Conservation (phyloP, 805 yeast species). For the Saccharomycopsis fibuligera region DNA sequence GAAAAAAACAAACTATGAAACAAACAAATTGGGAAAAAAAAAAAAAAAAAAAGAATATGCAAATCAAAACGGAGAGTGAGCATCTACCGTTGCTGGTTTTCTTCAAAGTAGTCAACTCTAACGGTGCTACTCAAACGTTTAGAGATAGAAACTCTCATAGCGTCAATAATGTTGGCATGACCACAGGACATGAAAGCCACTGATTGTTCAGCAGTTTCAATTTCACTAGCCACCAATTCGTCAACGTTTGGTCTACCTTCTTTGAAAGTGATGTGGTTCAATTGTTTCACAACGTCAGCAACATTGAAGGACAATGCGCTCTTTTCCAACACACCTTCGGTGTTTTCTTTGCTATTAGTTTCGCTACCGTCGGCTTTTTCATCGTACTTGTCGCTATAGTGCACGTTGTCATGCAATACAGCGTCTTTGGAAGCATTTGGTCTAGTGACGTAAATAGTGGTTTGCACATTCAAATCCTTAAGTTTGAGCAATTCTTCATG, state of each 20-base stretch:
- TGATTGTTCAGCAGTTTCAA: constrained; percentile 33
- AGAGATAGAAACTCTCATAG: constrained; percentile 23
- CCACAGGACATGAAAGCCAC: constrained; percentile 46
- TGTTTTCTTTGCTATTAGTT: constrained; percentile 1
- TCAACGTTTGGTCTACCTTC: constrained; percentile 39
- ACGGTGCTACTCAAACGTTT: constrained; percentile 1
- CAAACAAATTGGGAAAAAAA: background rate
- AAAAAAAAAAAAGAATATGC: background rate
- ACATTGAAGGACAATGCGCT: constrained; percentile 25
- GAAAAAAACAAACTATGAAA: background rate
- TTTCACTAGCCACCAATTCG: constrained; percentile 32
- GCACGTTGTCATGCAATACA: background rate
- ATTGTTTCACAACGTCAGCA: background rate
- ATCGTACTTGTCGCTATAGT: constrained; percentile 10
- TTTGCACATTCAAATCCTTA: constrained; percentile 27
- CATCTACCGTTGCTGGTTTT: constrained; percentile 13
- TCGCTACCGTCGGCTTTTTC: constrained; percentile 18
- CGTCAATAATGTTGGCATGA: constrained; percentile 35
- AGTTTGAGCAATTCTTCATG: constrained; percentile 33
- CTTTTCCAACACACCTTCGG: constrained; percentile 25
- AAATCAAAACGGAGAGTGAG: background rate
- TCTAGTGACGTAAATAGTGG: constrained; percentile 28
- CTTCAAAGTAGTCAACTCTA: constrained; percentile 10
- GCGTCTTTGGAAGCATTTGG: background rate
- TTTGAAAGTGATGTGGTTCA: constrained; percentile 32